Percentiles rank a stretch among this genome's conserved stretches.
Evolutionary conservation across 1,284 basidiomycete genomes (phyloP).

Genomic region (Malassezia restricta): DNA sequence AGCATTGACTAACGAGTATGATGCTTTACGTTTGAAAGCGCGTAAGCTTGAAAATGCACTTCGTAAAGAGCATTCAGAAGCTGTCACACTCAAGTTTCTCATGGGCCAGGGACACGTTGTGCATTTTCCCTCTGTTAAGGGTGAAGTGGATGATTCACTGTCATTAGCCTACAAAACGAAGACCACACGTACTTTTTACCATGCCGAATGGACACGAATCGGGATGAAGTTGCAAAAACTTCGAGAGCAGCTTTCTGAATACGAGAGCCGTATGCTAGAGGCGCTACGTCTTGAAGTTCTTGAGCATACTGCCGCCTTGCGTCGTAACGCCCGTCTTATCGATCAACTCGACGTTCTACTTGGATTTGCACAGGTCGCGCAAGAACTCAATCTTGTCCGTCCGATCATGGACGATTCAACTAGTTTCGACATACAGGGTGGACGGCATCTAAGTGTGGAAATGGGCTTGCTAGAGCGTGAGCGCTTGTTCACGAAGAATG

Average conservation of each 20-base stretch:
- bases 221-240: constrained; percentile 22
- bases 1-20: constrained; percentile 20
- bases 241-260: constrained; percentile 18
- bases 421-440: constrained; percentile 57
- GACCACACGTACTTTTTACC: constrained; percentile 34
- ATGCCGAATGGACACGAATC: constrained; percentile 22
- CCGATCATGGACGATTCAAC: constrained; percentile 57
- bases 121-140: constrained; percentile 19
- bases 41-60: constrained; percentile 20
- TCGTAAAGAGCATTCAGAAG: constrained; percentile 18
- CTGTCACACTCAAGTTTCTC: constrained; percentile 25
- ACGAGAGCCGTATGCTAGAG: constrained; percentile 28
- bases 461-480: constrained; percentile 61
- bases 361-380: constrained; percentile 69
- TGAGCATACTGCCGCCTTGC: constrained; percentile 25
- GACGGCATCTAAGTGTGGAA: constrained; percentile 86
- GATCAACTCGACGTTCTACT: constrained; percentile 80
- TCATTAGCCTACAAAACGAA: constrained; percentile 29
- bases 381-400: constrained; percentile 63
- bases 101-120: constrained; percentile 41
- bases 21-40: constrained; percentile 19
- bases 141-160: constrained; percentile 15
- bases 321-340: constrained; percentile 64
- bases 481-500: constrained; percentile 54
- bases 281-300: constrained; percentile 27